Percentiles rank a stretch among this genome's conserved stretches.
Evolutionary conservation across 2,329 filamentous ascomycete species (phyloP).

Genomic region (Dryadomyces sulphureus): DNA sequence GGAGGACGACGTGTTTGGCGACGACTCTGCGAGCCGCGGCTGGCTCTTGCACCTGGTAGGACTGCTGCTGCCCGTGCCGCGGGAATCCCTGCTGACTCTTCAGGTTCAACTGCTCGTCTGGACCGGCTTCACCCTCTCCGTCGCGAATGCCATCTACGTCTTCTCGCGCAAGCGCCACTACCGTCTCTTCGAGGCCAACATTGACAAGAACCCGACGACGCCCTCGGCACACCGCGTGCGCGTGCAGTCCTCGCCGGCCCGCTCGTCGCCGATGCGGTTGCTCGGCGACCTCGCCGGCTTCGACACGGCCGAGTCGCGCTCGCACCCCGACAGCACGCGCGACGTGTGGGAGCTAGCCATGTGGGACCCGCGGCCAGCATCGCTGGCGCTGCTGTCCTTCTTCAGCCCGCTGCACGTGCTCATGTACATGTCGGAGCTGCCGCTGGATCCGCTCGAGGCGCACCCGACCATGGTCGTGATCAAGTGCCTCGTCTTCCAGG

Average conservation of each 20-base stretch:
- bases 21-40: constrained; percentile 19
- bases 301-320: constrained; percentile 63
- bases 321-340: constrained; percentile 64
- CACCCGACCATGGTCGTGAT: constrained; percentile 76
- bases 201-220: constrained; percentile 62
- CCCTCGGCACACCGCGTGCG: constrained; percentile 79
- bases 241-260: constrained; percentile 63
- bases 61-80: not conserved
- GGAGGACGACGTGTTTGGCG: constrained; percentile 66
- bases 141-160: constrained; percentile 66
- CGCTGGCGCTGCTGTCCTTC: constrained; percentile 67
- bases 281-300: constrained; percentile 52
- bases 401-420: constrained; percentile 92
- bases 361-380: constrained; percentile 85
- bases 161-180: constrained; percentile 74
- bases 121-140: constrained; percentile 49
- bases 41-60: constrained; percentile 12
- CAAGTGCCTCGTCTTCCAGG: constrained; percentile 63
- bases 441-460: constrained; percentile 58
- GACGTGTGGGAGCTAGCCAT: constrained; percentile 93
- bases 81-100: not conserved
- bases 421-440: constrained; percentile 78
- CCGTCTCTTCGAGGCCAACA: constrained; percentile 74
- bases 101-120: constrained; percentile 61
- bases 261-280: constrained; percentile 63